phyloP scores from a whole-genome alignment of 148 eudicot species.

The Rhododendron molle region DNA sequence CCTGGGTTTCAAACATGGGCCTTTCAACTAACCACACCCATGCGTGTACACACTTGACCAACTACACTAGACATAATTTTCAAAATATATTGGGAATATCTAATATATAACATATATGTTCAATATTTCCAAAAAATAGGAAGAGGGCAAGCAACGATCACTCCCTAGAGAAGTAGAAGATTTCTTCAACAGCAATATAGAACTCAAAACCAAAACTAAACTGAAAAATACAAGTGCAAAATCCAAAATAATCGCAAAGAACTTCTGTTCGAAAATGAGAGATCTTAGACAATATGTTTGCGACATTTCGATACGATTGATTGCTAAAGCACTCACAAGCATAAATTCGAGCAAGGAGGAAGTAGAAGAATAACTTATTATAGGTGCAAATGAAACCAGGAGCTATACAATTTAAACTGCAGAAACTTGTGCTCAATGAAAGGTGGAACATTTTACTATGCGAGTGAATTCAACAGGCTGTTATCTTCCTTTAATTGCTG shows the following conservation, averaged over 20 bases:
- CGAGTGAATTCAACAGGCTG: background rate
- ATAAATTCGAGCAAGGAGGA: background rate
- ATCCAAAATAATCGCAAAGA: background rate
- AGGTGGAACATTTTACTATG: background rate
- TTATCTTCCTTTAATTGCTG: background rate
- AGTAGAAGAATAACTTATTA: background rate
- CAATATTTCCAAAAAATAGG: conserved; percentile 2
- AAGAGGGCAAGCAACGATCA: conserved; percentile 12
- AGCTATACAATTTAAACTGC: background rate
- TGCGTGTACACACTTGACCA: no score
- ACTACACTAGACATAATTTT: no score
- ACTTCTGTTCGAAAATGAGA: background rate
- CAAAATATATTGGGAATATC: no score
- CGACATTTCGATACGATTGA: background rate
- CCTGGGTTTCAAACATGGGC: no score
- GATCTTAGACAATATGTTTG: background rate
- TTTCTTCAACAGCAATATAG: background rate
- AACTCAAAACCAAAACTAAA: background rate
- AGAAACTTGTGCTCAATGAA: background rate
- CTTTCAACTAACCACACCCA: no score
- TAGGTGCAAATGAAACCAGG: background rate
- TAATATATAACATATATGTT: no score
- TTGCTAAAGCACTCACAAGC: background rate
- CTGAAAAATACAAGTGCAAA: background rate
- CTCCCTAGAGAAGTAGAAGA: background rate